phyloP scores from a whole-genome alignment of 768 basidiomycete species.

The Serendipita indica region DNA sequence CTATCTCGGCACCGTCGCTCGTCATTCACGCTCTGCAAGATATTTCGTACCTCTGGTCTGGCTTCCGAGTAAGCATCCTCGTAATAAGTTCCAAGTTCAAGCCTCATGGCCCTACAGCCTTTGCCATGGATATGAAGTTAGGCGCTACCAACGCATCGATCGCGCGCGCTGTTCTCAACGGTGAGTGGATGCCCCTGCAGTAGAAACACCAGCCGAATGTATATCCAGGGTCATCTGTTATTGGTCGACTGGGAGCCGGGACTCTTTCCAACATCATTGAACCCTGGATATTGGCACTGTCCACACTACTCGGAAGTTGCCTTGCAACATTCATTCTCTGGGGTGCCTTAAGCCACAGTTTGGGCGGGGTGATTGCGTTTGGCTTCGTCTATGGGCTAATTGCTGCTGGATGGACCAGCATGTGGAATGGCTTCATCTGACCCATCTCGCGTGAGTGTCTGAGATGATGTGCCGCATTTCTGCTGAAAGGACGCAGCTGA shows the following conservation, averaged over 20 bases:
- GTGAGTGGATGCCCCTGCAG: not conserved
- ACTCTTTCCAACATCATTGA: not conserved
- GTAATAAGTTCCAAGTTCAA: not conserved
- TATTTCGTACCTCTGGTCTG: slow-evolving; percentile 11
- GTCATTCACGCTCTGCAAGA: not conserved
- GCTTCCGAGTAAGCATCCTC: slow-evolving; percentile 10
- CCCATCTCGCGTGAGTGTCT: slow-evolving; percentile 3
- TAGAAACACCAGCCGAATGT: not conserved
- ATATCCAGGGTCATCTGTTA: not conserved
- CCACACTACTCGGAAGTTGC: not conserved
- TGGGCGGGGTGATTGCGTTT: not conserved
- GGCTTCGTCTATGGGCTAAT: slow-evolving; percentile 5
- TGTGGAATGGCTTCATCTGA: slow-evolving; percentile 6
- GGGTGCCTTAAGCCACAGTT: not conserved
- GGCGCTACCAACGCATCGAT: not conserved
- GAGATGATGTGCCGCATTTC: not conserved
- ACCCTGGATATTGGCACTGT: slow-evolving; percentile 7
- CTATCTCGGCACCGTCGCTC: not conserved
- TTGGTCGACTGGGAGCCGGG: not conserved
- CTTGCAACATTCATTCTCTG: slow-evolving; percentile 4
- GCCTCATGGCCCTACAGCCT: not conserved
- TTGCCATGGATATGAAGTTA: slow-evolving; percentile 8
- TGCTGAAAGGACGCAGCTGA: not conserved
- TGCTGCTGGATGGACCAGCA: slow-evolving; percentile 8
- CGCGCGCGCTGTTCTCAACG: slow-evolving; percentile 1